phyloP scores from a whole-genome alignment of 2,329 filamentous ascomycete genomes.

The Thelonectria olida region DNA sequence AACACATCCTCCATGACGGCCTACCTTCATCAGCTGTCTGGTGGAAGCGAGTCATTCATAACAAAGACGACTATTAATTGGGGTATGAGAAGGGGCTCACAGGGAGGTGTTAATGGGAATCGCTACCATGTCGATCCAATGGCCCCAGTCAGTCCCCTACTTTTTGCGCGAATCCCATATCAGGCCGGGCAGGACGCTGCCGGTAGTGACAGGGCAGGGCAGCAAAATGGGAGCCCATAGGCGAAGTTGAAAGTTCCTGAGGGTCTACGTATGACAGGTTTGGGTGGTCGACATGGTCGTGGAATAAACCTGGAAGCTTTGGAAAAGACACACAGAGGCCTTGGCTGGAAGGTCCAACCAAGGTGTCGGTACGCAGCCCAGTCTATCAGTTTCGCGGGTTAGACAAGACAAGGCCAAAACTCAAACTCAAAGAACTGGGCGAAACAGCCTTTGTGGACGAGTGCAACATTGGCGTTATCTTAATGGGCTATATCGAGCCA shows the following conservation, averaged over 20 bases:
- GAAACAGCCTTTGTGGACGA: not conserved
- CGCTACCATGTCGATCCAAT: slow-evolving; percentile 22
- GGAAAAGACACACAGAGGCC: not conserved
- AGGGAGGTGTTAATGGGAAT: slow-evolving; percentile 12
- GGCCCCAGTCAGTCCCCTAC: not conserved
- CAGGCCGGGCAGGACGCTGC: not conserved
- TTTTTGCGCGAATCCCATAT: slow-evolving; percentile 6
- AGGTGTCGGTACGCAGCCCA: not conserved
- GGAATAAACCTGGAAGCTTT: slow-evolving; percentile 3
- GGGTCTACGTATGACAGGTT: not conserved
- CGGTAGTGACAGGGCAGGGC: not conserved
- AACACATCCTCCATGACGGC: slow-evolving; percentile 11
- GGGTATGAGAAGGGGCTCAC: not conserved
- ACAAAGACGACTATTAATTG: slow-evolving; percentile 19
- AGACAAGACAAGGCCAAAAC: not conserved
- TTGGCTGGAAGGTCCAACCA: not conserved
- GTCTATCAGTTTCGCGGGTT: not conserved
- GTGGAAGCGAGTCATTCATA: slow-evolving; percentile 17
- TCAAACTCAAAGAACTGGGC: not conserved
- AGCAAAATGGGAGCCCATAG: not conserved
- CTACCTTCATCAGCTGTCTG: slow-evolving; percentile 19
- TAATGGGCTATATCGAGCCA: not conserved
- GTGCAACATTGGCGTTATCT: not conserved
- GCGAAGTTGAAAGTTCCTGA: not conserved
- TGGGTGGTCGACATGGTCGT: not conserved